Base-by-base conservation (phyloP, 306 rosid species). In the Cercis canadensis region DNA sequence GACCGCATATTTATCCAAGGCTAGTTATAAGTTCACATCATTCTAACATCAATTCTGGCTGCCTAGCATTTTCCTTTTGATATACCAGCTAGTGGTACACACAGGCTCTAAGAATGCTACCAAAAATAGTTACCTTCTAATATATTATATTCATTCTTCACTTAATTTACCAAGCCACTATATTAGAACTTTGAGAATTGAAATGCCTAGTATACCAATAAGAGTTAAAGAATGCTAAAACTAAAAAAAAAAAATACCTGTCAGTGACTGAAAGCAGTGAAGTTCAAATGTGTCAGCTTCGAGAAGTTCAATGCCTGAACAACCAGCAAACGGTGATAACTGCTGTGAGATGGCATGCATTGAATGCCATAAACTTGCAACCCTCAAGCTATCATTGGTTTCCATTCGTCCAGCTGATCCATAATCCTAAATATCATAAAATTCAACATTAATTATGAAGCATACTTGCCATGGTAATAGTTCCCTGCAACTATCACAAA, bases 281-380 rank as follows among this genome's bases (percentile, higher is more conserved):
- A 93, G 96, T 83, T 93, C 98, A 70, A 93, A 92, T 7, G 92
- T 89, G 57, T 90, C 97, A 11, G 97, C 96, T 81, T 90, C 92
- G 24, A 94, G 96, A 29, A 93, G 96, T 67, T 93, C 98, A 64
- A 90, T 81, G 52, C 98, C 97, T 11, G 74, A 74, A 71, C 96
- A 90, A 59, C 97, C 97, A 11, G 81, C 39, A 49, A 90, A 75
- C 4, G 97, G 97, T 8, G 97, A 94, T 50, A 87, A 55, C 70
- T 93, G 96, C 78, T 93, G 97, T 73, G 98, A 90, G 76, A 94
- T 94, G 62, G 98, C 96, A 49, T 94, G 97, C 98, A 93, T 93
- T 55, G 97, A 93, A 62, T 93, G 97, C 98, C 97, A 93, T 65
- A 94, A 84, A 78, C 96, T 94, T 11, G 96, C 98, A 72, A 94